Conservation (phyloP, 2,329 filamentous ascomycete genomes). For the Diplodia sapinea region DNA sequence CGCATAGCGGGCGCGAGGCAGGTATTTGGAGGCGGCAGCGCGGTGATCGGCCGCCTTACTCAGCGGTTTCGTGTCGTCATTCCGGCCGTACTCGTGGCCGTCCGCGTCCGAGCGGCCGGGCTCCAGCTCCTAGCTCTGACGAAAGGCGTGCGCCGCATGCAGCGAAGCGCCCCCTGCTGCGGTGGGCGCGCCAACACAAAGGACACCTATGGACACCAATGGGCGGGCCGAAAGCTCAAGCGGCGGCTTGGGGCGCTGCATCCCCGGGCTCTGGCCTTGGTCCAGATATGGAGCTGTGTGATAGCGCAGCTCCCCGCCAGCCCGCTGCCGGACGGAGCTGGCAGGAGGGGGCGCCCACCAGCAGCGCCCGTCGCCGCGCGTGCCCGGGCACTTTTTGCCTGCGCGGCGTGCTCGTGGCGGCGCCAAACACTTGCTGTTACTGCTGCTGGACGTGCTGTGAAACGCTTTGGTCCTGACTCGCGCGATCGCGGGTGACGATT, state of each 20-base stretch:
- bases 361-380: conserved; percentile 4
- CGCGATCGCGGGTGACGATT: conserved; percentile 28
- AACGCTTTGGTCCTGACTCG: conserved; percentile 27
- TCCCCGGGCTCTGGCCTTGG: conserved; percentile 18
- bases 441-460: conserved; percentile 15
- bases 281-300: conserved; percentile 25
- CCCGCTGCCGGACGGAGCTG: conserved; percentile 4
- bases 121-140: conserved; percentile 21
- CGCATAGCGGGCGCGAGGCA: neutral
- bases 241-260: conserved; percentile 25
- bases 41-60: conserved; percentile 2
- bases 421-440: conserved; percentile 20
- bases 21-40: neutral
- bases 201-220: conserved; percentile 29
- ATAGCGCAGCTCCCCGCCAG: conserved; percentile 24
- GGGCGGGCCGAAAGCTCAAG: conserved; percentile 24
- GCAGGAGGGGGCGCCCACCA: conserved; percentile 13
- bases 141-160: conserved; percentile 19
- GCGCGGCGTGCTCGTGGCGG: conserved; percentile 19
- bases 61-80: conserved; percentile 21
- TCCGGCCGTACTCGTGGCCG: conserved; percentile 18
- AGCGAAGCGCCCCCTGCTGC: conserved; percentile 24
- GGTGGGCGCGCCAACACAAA: conserved; percentile 25
- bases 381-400: conserved; percentile 14
- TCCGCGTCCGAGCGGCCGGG: conserved; percentile 12